Percentiles rank a stretch among this genome's conserved stretches.
Evolutionary conservation across 2,329 filamentous ascomycete species (phyloP).

Genomic region (Colletotrichum sp.): DNA sequence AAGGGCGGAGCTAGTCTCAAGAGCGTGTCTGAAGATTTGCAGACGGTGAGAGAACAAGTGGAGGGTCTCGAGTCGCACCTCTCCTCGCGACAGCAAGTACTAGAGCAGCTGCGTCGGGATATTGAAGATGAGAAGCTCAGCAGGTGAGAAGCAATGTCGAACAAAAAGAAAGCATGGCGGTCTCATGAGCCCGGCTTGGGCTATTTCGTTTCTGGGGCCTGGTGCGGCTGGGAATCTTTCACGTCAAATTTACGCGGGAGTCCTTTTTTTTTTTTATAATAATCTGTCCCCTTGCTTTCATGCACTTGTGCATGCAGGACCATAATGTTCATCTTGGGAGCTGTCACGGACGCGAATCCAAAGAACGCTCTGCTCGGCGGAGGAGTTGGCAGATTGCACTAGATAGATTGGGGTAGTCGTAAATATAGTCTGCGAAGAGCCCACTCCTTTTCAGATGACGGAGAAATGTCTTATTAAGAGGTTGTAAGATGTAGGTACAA

Average conservation of each 20-base stretch:
- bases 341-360: not conserved
- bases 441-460: not conserved
- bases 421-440: not conserved
- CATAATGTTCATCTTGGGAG: not conserved
- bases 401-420: not conserved
- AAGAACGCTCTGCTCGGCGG: not conserved
- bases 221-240: not conserved
- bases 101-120: conserved; percentile 79
- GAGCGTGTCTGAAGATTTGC: conserved; percentile 82
- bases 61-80: conserved; percentile 88
- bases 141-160: conserved; percentile 33
- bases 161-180: not conserved
- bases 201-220: not conserved
- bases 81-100: conserved; percentile 72
- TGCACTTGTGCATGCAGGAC: conserved; percentile 6
- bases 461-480: not conserved
- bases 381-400: not conserved
- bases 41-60: conserved; percentile 91
- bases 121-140: conserved; percentile 84
- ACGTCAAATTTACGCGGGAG: not conserved
- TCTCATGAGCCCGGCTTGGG: not conserved
- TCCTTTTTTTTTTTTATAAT: conserved; percentile 3
- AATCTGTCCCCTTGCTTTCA: not conserved
- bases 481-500: not conserved
- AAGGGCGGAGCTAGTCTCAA: conserved; percentile 76